Conservation (phyloP, 1,139 yeast species). For the Sugiyamaella sp. region DNA sequence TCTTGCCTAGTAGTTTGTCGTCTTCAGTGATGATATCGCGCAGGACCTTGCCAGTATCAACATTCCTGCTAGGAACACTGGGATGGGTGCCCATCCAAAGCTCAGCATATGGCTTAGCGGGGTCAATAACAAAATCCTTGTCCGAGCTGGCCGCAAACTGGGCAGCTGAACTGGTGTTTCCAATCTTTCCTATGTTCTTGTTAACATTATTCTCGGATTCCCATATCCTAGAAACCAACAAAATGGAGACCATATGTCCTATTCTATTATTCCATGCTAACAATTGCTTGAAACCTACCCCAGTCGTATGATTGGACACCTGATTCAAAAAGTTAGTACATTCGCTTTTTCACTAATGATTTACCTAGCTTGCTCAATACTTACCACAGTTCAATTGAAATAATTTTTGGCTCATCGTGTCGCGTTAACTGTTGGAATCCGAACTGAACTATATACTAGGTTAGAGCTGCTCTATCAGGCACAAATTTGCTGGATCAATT, state of each 20-base stretch:
- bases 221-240: not conserved
- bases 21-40: slow-evolving; percentile 63
- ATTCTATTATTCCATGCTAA: not conserved
- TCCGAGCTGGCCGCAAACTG: slow-evolving; percentile 75
- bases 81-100: slow-evolving; percentile 99
- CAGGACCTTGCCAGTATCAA: slow-evolving; percentile 56
- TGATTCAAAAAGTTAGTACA: too few relatives aligned
- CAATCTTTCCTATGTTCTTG: slow-evolving; percentile 90
- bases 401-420: slow-evolving; percentile 28
- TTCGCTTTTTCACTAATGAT: slow-evolving; percentile 22
- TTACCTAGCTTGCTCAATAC: slow-evolving; percentile 20
- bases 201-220: slow-evolving; percentile 36
- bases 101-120: slow-evolving; percentile 57
- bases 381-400: slow-evolving; percentile 43
- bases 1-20: slow-evolving; percentile 51
- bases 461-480: too few relatives aligned
- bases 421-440: too few relatives aligned
- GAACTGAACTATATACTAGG: too few relatives aligned
- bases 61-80: slow-evolving; percentile 76
- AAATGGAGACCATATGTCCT: not conserved
- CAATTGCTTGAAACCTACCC: slow-evolving; percentile 34
- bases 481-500: too few relatives aligned
- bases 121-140: slow-evolving; percentile 63
- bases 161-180: slow-evolving; percentile 84
- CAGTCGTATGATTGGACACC: slow-evolving; percentile 52